A percentile compares a stretch with the other conserved stretches of the same genome.
Evolutionary conservation across 1,284 basidiomycete species (phyloP).

Genomic region (Sutorius eximius): DNA sequence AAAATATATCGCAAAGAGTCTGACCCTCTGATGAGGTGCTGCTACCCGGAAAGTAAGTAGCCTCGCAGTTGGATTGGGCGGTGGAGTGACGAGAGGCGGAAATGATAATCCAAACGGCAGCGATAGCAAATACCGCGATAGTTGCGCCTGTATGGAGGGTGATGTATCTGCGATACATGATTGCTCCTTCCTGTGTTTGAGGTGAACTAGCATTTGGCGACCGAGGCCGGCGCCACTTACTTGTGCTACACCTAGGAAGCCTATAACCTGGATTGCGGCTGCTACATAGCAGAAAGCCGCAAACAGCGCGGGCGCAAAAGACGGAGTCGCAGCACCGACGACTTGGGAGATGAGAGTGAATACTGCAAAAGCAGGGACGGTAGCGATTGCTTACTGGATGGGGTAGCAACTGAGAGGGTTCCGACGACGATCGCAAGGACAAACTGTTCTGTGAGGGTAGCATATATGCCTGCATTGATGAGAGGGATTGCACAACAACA

Average conservation of each 20-base stretch:
- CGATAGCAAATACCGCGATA: conserved; percentile 66
- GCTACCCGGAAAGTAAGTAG: conserved; percentile 52
- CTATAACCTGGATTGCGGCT: conserved; percentile 72
- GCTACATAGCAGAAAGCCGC: conserved; percentile 74
- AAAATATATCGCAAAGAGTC: conserved; percentile 80
- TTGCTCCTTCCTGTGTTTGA: conserved; percentile 67
- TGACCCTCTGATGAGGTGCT: conserved; percentile 53
- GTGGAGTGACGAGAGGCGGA: conserved; percentile 73
- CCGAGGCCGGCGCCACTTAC: conserved; percentile 42
- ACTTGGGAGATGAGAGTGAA: conserved; percentile 47
- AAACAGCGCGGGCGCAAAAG: conserved; percentile 72
- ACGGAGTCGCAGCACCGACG: conserved; percentile 79
- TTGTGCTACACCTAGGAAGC: conserved; percentile 78
- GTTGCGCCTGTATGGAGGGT: conserved; percentile 64
- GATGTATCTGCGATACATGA: conserved; percentile 73
- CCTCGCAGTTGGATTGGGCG: conserved; percentile 67
- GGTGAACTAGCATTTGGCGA: not conserved
- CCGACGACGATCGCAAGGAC: conserved; percentile 69
- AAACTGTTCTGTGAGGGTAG: conserved; percentile 76
- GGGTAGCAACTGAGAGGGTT: conserved; percentile 76
- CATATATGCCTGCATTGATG: conserved; percentile 84
- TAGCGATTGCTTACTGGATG: conserved; percentile 56
- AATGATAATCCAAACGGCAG: conserved; percentile 78
- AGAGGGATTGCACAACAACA: conserved; percentile 85
- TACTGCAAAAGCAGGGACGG: not conserved